Conservation (phyloP, 352 stramenopile genomes). For the Lagenidium giganteum region DNA sequence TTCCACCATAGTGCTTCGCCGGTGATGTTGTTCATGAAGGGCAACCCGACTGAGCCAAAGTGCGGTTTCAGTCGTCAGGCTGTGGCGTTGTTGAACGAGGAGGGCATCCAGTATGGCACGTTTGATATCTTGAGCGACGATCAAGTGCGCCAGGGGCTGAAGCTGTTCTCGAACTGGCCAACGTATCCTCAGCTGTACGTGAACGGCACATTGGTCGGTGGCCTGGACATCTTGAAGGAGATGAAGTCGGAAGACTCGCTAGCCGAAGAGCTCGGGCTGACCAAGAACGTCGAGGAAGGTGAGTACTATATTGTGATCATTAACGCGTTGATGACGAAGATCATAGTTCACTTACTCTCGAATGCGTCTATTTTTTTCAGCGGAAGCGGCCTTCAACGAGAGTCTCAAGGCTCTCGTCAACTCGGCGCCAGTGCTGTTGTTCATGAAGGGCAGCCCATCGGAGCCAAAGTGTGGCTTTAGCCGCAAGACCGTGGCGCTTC, state of each 20-base stretch:
- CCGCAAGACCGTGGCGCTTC: constrained; percentile 89
- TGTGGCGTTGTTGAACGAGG: constrained; percentile 90
- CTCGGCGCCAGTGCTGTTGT: constrained; percentile 91
- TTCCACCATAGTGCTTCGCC: constrained; percentile 43
- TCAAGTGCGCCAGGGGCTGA: constrained; percentile 94
- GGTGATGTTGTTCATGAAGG: constrained; percentile 99
- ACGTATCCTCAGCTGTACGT: constrained; percentile 99
- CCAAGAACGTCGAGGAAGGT: constrained; percentile 61
- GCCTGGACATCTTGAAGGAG: constrained; percentile 97
- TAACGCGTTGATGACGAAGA: too few relatives aligned
- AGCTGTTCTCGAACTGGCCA: constrained; percentile 96
- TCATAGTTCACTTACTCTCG: constrained; percentile 5
- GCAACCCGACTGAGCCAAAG: constrained; percentile 90
- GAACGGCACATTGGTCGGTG: constrained; percentile 95
- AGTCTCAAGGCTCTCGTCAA: constrained; percentile 82
- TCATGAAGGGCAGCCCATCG: constrained; percentile 93
- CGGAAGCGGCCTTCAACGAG: constrained; percentile 76
- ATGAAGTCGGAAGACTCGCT: constrained; percentile 87
- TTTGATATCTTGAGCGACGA: constrained; percentile 98
- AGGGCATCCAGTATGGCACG: constrained; percentile 91
- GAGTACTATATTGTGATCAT: background rate
- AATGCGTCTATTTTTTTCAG: too few relatives aligned
- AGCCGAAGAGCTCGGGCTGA: constrained; percentile 69
- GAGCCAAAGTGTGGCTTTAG: constrained; percentile 94
- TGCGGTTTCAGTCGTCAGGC: constrained; percentile 96